These are phyloP conservation scores for Herpetomonas muscarum DNA, from an alignment of 208 protist species.

Conservation along the genomic window DNA sequence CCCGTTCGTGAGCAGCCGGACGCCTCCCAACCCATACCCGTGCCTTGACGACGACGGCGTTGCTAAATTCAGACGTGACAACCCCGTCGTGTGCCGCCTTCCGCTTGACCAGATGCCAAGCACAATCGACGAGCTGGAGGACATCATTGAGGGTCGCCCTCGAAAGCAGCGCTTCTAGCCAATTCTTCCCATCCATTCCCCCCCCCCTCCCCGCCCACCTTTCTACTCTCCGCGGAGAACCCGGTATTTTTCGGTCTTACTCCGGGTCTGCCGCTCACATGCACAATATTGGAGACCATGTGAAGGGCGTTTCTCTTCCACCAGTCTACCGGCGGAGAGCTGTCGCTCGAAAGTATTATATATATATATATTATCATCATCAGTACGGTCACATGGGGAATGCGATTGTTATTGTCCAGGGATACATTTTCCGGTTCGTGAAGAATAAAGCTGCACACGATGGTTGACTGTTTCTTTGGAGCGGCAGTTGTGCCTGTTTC, in stretches of 20 bases:
- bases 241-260: background rate
- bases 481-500: background rate
- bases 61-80: constrained; percentile 20
- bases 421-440: too few species aligned
- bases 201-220: too few species aligned
- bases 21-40: constrained; percentile 39
- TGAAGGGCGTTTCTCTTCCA: too few species aligned
- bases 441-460: too few species aligned
- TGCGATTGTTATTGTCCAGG: too few species aligned
- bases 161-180: background rate
- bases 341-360: too few species aligned
- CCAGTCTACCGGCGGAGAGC: too few species aligned
- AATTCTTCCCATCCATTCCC: too few species aligned
- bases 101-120: constrained; percentile 47
- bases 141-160: constrained; percentile 45
- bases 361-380: too few species aligned
- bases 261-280: too few species aligned
- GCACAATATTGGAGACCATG: too few species aligned
- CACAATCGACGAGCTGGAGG: constrained; percentile 77
- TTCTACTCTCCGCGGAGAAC: background rate
- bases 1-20: constrained; percentile 64
- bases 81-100: constrained; percentile 63
- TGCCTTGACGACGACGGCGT: constrained; percentile 24
- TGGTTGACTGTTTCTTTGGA: background rate
- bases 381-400: too few species aligned